Conservation (phyloP, 179 eudicot species). For the Silene coronaria region DNA sequence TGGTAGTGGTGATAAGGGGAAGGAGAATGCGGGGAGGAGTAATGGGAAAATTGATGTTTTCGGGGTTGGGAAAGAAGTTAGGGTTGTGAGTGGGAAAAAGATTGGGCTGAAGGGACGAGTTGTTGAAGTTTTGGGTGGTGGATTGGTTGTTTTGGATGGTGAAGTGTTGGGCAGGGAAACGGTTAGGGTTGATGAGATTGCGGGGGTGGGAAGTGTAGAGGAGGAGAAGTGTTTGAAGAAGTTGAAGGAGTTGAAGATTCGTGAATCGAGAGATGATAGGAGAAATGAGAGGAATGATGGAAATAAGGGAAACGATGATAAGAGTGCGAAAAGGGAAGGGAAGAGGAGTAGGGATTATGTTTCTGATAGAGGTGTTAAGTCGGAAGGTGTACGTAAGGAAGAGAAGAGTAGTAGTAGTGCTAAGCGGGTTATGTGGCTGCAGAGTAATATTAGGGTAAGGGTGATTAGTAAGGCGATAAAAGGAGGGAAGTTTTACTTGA, state of each 20-base stretch:
- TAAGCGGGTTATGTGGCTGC: slow-evolving; percentile 52
- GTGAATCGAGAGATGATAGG: slow-evolving; percentile 24
- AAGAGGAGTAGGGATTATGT: slow-evolving; percentile 35
- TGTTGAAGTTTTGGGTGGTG: slow-evolving; percentile 38
- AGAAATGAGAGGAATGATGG: slow-evolving; percentile 12
- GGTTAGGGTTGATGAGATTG: slow-evolving; percentile 37
- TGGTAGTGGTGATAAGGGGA: slow-evolving; percentile 14
- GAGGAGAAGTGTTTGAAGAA: slow-evolving; percentile 61
- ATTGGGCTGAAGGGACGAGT: slow-evolving; percentile 55
- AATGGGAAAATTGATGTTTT: background rate
- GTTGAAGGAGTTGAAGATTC: slow-evolving; percentile 47
- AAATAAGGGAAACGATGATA: slow-evolving; percentile 27
- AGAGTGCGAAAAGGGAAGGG: slow-evolving; percentile 32
- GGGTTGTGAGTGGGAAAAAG: slow-evolving; percentile 51
- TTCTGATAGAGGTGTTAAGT: slow-evolving; percentile 3
- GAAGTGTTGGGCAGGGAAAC: slow-evolving; percentile 38
- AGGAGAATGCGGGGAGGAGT: slow-evolving; percentile 17
- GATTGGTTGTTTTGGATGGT: slow-evolving; percentile 38
- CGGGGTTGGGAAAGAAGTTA: slow-evolving; percentile 43
- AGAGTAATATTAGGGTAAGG: slow-evolving; percentile 76
- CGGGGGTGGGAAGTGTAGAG: slow-evolving; percentile 68
- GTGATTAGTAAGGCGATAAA: slow-evolving; percentile 60
- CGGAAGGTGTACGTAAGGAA: slow-evolving; percentile 26
- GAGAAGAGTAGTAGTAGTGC: slow-evolving; percentile 20
- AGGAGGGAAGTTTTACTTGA: slow-evolving; percentile 70